Conservation (phyloP, 192 early-diverging fungal species). For the Linnemannia exigua region DNA sequence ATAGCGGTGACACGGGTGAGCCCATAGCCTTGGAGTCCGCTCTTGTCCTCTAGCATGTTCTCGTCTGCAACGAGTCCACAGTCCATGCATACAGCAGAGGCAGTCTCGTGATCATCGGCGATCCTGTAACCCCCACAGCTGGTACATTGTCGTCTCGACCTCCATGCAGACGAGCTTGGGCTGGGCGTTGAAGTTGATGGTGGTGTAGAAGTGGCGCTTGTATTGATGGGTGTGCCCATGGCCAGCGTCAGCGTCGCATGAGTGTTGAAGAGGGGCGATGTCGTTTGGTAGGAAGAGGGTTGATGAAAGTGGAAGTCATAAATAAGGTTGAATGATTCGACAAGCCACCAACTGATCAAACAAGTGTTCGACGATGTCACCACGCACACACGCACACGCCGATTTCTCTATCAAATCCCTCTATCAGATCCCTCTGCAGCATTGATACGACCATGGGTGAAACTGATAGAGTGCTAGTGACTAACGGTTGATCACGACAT, state of each 20-base stretch:
- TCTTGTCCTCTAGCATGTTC: slow-evolving; percentile 1
- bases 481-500: no score
- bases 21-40: background rate
- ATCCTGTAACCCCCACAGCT: background rate
- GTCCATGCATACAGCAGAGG: slow-evolving; percentile 12
- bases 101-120: background rate
- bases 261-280: background rate
- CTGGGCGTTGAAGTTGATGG: background rate
- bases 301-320: background rate
- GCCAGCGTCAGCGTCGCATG: background rate
- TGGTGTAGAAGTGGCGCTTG: background rate
- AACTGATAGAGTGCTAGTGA: no score
- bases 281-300: background rate
- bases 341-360: background rate
- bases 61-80: slow-evolving; percentile 27
- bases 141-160: slow-evolving; percentile 5
- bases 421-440: no score
- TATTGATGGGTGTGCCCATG: background rate
- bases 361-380: no score
- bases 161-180: background rate
- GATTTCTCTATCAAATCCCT: no score
- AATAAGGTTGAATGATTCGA: background rate
- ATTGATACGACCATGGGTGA: no score
- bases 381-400: no score
- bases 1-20: background rate